Percentiles rank a stretch among this genome's conserved stretches.
These are phyloP conservation scores for Aspergillus ochraceus DNA, from an alignment of 2,329 filamentous ascomycete genomes.

Conservation along the genomic window DNA sequence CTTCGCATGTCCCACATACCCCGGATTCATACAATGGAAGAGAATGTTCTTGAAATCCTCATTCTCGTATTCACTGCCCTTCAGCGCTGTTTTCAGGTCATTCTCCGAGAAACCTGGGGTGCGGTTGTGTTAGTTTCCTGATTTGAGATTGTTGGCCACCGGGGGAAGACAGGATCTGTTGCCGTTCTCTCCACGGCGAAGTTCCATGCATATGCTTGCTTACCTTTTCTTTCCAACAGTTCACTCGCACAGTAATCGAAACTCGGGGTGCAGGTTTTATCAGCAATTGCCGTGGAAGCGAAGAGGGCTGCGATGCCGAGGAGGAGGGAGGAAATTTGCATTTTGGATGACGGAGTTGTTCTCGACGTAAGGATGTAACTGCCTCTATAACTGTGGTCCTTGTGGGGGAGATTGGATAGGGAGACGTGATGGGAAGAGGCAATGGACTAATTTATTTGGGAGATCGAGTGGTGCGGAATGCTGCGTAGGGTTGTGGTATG, in stretches of 20 bases:
- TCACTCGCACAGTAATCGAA: constrained; percentile 36
- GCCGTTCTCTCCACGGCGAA: too few relatives aligned
- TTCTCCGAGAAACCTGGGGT: constrained; percentile 28
- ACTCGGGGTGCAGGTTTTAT: constrained; percentile 35
- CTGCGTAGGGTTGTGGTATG: too few relatives aligned
- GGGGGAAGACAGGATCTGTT: not conserved
- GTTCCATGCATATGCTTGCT: not conserved
- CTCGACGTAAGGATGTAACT: too few relatives aligned
- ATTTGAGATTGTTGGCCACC: too few relatives aligned
- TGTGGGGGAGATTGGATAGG: too few relatives aligned
- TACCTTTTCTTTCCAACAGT: constrained; percentile 31
- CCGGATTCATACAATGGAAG: constrained; percentile 37
- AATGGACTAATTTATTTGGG: too few relatives aligned
- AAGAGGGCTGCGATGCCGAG: constrained; percentile 19
- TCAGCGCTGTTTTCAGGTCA: constrained; percentile 28
- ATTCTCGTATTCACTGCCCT: constrained; percentile 28
- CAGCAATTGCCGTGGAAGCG: constrained; percentile 21
- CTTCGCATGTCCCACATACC: constrained; percentile 33
- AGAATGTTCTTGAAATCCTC: constrained; percentile 30
- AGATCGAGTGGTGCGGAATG: too few relatives aligned
- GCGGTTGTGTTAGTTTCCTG: too few relatives aligned
- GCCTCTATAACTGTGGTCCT: too few relatives aligned
- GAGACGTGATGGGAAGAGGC: too few relatives aligned
- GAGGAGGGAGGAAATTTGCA: constrained; percentile 26
- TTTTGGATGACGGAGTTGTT: constrained; percentile 8